These are phyloP conservation scores for Pseudocercospora macadamiae DNA, from an alignment of 2,329 filamentous ascomycete species.

Conservation along the genomic window DNA sequence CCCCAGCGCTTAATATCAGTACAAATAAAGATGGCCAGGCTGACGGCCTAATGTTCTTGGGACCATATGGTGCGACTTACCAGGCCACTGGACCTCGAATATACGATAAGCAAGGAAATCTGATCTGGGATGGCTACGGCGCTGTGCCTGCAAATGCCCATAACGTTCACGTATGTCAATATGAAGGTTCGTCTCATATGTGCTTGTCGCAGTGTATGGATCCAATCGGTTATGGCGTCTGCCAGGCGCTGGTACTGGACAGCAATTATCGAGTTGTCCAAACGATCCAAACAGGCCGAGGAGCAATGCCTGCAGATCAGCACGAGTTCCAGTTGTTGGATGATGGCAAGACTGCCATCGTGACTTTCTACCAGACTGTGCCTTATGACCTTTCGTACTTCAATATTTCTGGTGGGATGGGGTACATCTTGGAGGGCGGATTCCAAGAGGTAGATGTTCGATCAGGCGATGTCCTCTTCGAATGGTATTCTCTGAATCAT, in stretches of 20 bases:
- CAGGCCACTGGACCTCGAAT: conserved; percentile 29
- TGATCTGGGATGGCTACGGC: conserved; percentile 45
- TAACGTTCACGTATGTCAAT: conserved; percentile 49
- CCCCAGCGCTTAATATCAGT: conserved; percentile 30
- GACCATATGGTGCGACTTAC: conserved; percentile 24
- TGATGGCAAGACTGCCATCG: neutral
- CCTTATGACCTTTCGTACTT: neutral
- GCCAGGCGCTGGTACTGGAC: conserved; percentile 52
- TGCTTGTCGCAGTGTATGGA: conserved; percentile 49
- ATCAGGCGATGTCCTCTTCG: conserved; percentile 36
- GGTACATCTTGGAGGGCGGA: conserved; percentile 24
- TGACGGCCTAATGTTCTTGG: conserved; percentile 30
- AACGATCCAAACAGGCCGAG: conserved; percentile 38
- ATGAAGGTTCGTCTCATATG: conserved; percentile 48
- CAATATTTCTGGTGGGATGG: conserved; percentile 1
- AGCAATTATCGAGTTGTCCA: conserved; percentile 48
- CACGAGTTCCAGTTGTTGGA: conserved; percentile 5
- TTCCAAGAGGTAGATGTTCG: conserved; percentile 38
- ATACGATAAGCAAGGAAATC: conserved; percentile 33
- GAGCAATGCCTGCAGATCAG: conserved; percentile 11
- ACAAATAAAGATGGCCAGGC: conserved; percentile 22
- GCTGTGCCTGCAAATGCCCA: conserved; percentile 44
- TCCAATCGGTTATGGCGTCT: conserved; percentile 45
- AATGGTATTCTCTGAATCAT: conserved; percentile 39
- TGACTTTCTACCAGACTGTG: neutral